Evolutionary conservation across 1,139 yeast genomes (phyloP).

Genomic region (Saccharomyces hybrid): DNA sequence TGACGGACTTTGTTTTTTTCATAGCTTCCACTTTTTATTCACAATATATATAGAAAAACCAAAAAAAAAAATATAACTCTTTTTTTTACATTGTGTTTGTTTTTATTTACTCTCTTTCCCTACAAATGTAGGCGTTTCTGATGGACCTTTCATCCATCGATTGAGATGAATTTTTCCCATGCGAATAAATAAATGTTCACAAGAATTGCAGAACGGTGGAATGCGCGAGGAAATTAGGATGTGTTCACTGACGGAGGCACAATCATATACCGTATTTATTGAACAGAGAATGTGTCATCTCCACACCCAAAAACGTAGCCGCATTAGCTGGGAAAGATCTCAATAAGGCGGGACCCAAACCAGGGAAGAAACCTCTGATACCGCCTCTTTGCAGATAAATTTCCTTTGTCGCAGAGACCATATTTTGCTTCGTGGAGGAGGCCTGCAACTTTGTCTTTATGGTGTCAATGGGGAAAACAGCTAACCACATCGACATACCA

Average conservation of each 20-base stretch:
- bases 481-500: constrained; percentile 95
- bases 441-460: constrained; percentile 83
- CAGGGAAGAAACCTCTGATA: constrained; percentile 90
- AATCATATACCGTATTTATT: constrained; percentile 31
- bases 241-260: neutral
- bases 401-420: constrained; percentile 56
- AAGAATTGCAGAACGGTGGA: neutral
- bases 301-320: constrained; percentile 95
- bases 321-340: constrained; percentile 98
- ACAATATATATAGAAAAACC: neutral
- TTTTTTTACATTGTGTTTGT: neutral
- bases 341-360: constrained; percentile 89
- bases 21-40: neutral
- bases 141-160: too few relatives aligned
- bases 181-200: neutral
- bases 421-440: constrained; percentile 51
- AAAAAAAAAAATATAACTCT: neutral
- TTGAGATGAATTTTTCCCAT: neutral
- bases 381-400: constrained; percentile 66
- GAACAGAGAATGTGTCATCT: constrained; percentile 68
- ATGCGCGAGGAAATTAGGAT: neutral
- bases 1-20: neutral
- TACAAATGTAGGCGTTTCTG: too few relatives aligned
- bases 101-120: neutral
- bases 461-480: constrained; percentile 94